Evolutionary conservation across 352 stramenopile species (phyloP).

Genomic region (Globisporangium spiculum): DNA sequence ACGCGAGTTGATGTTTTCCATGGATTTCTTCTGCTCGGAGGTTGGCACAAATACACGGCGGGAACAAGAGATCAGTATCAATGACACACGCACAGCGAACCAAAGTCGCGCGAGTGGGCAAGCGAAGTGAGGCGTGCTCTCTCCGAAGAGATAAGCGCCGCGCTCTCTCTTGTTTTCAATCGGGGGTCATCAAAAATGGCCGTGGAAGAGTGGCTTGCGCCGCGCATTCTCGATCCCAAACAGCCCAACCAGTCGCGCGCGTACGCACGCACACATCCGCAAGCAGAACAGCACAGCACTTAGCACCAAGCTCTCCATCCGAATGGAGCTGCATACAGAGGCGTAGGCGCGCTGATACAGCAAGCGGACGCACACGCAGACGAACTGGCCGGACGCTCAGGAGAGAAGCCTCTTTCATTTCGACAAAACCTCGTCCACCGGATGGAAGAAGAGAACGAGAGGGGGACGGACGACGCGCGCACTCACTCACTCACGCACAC

Average conservation of each 20-base stretch:
- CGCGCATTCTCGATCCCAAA: not conserved
- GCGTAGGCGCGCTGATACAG: not conserved
- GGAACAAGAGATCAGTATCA: conserved; percentile 21
- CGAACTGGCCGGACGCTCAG: not conserved
- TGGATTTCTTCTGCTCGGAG: conserved; percentile 93
- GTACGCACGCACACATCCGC: too few relatives aligned
- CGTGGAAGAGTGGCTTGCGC: conserved; percentile 16
- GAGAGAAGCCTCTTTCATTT: conserved; percentile 7
- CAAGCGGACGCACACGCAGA: not conserved
- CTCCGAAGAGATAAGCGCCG: not conserved
- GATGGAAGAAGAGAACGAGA: conserved; percentile 39
- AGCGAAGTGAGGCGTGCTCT: too few relatives aligned
- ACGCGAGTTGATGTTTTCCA: conserved; percentile 99
- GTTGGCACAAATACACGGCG: not conserved
- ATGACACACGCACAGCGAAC: conserved; percentile 20
- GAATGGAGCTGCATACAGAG: not conserved
- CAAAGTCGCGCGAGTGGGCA: too few relatives aligned
- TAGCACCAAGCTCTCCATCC: too few relatives aligned
- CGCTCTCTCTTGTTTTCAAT: conserved; percentile 13
- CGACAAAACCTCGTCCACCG: conserved; percentile 53
- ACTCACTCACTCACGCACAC: conserved; percentile 10
- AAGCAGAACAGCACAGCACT: not conserved
- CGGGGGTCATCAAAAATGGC: conserved; percentile 15
- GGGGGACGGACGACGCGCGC: conserved; percentile 1
- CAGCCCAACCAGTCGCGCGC: not conserved